phyloP scores from a whole-genome alignment of 2,329 filamentous ascomycete genomes.

The Sclerotinia nivalis region DNA sequence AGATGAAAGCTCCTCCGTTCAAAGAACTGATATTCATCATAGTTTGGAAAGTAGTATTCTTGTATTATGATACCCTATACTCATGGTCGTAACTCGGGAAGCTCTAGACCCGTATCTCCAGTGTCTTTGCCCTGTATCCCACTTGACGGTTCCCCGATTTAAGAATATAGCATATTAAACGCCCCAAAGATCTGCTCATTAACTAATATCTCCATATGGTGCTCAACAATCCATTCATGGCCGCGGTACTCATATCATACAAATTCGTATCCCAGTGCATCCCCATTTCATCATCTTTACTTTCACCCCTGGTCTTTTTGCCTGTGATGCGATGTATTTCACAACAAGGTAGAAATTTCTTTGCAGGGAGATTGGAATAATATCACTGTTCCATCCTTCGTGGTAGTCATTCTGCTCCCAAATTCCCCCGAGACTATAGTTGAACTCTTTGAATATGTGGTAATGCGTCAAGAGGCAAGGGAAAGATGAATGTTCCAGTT shows the following conservation, averaged over 20 bases:
- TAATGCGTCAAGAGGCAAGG: neutral
- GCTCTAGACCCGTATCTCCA: too few relatives aligned
- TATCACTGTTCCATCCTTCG: neutral
- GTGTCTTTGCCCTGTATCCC: too few relatives aligned
- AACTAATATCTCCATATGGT: neutral
- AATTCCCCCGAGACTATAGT: neutral
- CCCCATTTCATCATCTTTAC: neutral
- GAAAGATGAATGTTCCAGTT: neutral
- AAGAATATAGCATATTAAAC: too few relatives aligned
- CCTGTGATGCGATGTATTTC: neutral
- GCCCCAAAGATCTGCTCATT: neutral
- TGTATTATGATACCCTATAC: too few relatives aligned
- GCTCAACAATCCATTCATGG: neutral
- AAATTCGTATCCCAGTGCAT: neutral
- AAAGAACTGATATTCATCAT: too few relatives aligned
- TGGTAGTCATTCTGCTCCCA: neutral
- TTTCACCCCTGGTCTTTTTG: too few relatives aligned
- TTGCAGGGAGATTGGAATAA: neutral
- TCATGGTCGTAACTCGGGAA: too few relatives aligned
- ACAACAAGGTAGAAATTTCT: too few relatives aligned
- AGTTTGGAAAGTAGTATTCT: too few relatives aligned
- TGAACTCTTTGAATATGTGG: neutral
- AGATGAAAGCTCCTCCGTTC: too few relatives aligned
- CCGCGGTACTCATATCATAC: neutral
- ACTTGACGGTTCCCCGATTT: too few relatives aligned